Base-by-base conservation (phyloP, 352 stramenopile genomes). In the Globisporangium megalacanthum region DNA sequence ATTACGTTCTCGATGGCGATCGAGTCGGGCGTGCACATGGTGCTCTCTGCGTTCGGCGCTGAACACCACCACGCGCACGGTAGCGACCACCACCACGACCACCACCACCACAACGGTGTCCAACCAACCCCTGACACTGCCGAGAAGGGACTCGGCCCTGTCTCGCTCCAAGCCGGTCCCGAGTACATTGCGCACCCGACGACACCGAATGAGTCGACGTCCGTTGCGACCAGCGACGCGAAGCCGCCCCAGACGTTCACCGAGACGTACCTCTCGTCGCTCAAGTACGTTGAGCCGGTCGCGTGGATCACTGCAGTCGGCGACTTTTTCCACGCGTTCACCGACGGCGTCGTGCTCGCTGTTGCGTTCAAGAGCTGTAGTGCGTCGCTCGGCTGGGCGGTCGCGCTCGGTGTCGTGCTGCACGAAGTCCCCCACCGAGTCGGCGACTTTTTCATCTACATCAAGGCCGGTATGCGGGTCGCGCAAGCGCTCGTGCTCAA, bases 1-100 rank as follows among this genome's bases (percentile, higher is more conserved):
- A 65, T 76, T 46, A 56, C 56, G 4, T 49, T 73, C 36, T 76
- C 68, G 1, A 75, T 75, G 62, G 48, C 39, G 9, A 59, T 71
- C 8, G 68, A 75, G 45, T 58, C 68, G 8, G 54, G 64, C 7
- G 54, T 72, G 4, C 68, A 75, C 50, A 54, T 68, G 36, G 15
- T 72, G 48, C 51, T 75, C 17, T 33, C 45, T 7, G 45, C 58
- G 19, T 70, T 75, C 48, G 62, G 66, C n/a, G 64, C 37, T 7
- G 60, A 64, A 7, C 52, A 52, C 33, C 57, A 49, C 52, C 17
- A 65, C 45, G 48, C 49, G 14, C 17, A 65, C 45, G 48, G 48
- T 31, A 48, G 46, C 25, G 54, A 66, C 46, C 14, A 17, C 17
- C 49, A 57, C 20, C 31, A 54, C 35, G 20, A 60, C 44, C 14